Base-by-base conservation (phyloP, 331 rosid genomes). In the Arachis monticola region DNA sequence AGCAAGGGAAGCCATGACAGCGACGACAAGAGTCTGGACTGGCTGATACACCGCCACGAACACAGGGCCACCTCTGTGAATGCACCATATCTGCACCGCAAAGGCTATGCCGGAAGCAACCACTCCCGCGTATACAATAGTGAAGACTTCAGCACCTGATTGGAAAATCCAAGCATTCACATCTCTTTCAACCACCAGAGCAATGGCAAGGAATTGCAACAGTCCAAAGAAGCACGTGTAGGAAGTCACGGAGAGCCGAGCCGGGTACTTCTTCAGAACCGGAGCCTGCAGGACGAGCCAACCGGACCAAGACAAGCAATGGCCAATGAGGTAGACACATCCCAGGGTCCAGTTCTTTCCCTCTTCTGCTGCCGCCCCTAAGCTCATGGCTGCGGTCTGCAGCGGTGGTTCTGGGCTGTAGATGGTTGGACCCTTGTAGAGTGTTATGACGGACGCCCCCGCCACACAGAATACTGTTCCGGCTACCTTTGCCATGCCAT, bases 11-110 rank as follows among this genome's bases (percentile, higher is more conserved):
- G 97, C 92, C 97, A 92, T 88, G 30, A 92, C 82, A 79, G 97
- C 97, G 70, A 92, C 97, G 65, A 82, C 92, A 27, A 92, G 97
- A 68, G 97, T 92, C 81, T 92, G 97, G 84, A 92, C 96, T 70
- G 97, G 97, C 55, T 92, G 97, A 85, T 92, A 92, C 53, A 92
- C 97, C 0, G 97, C 97, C 2, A 92, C 97, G 52, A 92, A 92
- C 57, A 92, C 96, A 55, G 96, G 96, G 77, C 99, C 99, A 48
- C 99, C 99, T 79, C 93, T 94, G 84, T 91, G 92, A 14, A 94
- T 91, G 89, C 99, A 94, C 99, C 99, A 94, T 85, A 88, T 94
- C 83, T 94, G 99, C 60, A 91, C 97, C 75, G 99, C 97, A 81
- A 94, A 94, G 27, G 99, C 99, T 5, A 94, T 82, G 72, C 99